Evolutionary conservation across 169 alveolate genomes (phyloP), one percentile per base, ranked within the genome.

Genomic region (Eimeria tenella): DNA sequence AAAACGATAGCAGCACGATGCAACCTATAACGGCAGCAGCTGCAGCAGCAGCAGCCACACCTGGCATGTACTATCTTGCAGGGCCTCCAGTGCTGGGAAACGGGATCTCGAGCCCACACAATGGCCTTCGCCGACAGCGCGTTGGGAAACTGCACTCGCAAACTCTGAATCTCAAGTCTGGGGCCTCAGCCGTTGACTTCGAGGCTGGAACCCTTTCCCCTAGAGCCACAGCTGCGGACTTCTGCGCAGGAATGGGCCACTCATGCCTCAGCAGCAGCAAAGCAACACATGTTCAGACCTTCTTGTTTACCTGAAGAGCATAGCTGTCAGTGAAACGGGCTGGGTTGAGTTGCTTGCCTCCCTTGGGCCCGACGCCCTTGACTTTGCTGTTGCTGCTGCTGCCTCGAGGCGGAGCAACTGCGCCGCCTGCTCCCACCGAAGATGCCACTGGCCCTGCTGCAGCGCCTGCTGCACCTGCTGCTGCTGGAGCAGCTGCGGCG

Each of bases 101-200:
- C 65, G 5, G 91, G 68, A 42, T 93, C 95, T 11, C 63, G 53
- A 15, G 95, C 95, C 95, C 95, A 93, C 11, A 93, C 56, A 53
- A 93, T 90, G 42, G 88, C 93, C 93, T 93, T 93, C 77, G 88
- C 93, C 82, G 95, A 90, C 60, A 93, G 93, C 11, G 95, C 95
- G 89, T 93, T 93, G 6, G 95, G 95, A 49, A 93, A 83, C 95
- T 93, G 91, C 63, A 55, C 11, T 6, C 52, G 49, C 88, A 62
- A 21, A 93, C 50, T n/a, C 58, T 42, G 62, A 83, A 53, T 56
- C 73, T 73, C 52, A 81, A 56, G n/a, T 71, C 70, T 56, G 55
- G 42, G 55, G 73, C 74, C 89, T 81, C n/a, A 50, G 19, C 84
- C 84, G 31, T 42, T 31, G 19, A 74, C 84, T 58, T 58, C 15